phyloP scores from a whole-genome alignment of 2,329 filamentous ascomycete genomes.

The Aspergillus cejpii region DNA sequence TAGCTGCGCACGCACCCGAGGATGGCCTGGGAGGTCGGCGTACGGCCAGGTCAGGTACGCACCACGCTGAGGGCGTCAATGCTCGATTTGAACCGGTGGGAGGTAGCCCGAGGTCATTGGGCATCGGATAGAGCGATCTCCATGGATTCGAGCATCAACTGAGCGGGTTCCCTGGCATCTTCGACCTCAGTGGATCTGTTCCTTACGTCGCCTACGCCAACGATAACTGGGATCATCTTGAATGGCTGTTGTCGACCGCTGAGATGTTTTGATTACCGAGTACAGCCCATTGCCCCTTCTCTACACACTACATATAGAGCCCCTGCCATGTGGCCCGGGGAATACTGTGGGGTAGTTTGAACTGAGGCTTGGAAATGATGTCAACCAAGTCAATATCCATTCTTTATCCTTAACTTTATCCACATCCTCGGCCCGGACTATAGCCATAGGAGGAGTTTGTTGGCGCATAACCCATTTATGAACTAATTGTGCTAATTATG shows the following conservation, averaged over 20 bases:
- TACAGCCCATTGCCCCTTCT: background rate
- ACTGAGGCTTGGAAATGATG: too few relatives aligned
- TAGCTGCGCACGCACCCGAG: too few relatives aligned
- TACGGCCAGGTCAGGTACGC: constrained; percentile 43
- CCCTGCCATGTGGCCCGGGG: background rate
- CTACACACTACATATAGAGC: background rate
- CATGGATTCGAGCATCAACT: constrained; percentile 55
- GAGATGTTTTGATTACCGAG: background rate
- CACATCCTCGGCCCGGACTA: background rate
- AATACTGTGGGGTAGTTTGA: background rate
- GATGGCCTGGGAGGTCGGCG: background rate
- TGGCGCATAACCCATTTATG: background rate
- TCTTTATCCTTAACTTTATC: too few relatives aligned
- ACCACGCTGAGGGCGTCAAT: constrained; percentile 58
- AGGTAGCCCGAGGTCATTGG: constrained; percentile 20
- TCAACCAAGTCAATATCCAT: background rate
- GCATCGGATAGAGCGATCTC: constrained; percentile 48
- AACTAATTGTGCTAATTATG: background rate
- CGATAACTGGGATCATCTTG: constrained; percentile 46
- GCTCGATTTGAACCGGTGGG: constrained; percentile 35
- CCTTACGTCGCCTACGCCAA: constrained; percentile 57
- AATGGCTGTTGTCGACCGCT: too few relatives aligned
- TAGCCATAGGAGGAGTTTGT: too few relatives aligned
- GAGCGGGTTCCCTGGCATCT: constrained; percentile 54
- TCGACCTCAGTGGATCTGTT: constrained; percentile 49